Evolutionary conservation across 2,329 filamentous ascomycete species (phyloP).

Genomic region (Pyrenochaeta sp.): DNA sequence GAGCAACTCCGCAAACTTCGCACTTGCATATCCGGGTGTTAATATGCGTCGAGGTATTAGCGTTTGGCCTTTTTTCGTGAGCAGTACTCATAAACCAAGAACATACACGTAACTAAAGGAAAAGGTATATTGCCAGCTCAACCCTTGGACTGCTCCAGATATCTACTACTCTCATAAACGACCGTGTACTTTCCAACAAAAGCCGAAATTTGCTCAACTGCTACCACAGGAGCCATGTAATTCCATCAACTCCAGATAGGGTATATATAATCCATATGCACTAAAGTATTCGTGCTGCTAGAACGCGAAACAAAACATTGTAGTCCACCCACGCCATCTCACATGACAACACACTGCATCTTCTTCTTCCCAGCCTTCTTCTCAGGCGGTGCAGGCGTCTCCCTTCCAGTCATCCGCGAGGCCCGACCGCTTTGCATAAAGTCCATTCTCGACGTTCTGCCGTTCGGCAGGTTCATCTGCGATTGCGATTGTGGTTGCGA

Average conservation of each 20-base stretch:
- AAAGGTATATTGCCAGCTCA: neutral
- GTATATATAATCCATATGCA: conserved; percentile 2
- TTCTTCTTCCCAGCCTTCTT: conserved; percentile 25
- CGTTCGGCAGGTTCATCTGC: neutral
- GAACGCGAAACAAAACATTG: neutral
- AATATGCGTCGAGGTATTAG: too few relatives aligned
- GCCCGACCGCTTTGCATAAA: conserved; percentile 2
- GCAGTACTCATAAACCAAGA: too few relatives aligned
- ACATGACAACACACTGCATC: conserved; percentile 30
- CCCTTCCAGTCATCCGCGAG: conserved; percentile 3
- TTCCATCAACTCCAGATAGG: neutral
- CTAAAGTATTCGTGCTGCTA: neutral
- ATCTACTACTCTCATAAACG: neutral
- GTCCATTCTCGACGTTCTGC: neutral
- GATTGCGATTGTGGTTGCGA: neutral
- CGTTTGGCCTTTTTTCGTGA: too few relatives aligned
- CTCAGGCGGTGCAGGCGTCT: conserved; percentile 1
- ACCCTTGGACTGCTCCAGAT: neutral
- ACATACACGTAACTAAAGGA: too few relatives aligned
- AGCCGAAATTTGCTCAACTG: neutral
- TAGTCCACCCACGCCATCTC: neutral
- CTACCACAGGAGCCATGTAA: conserved; percentile 1
- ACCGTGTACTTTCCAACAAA: neutral
- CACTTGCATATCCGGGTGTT: too few relatives aligned
- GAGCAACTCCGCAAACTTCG: too few relatives aligned